A percentile compares a stretch with the other conserved stretches of the same genome.
These are phyloP conservation scores for Carex parvula DNA, from an alignment of 176 grass and related monocot genomes.

Conservation along the genomic window DNA sequence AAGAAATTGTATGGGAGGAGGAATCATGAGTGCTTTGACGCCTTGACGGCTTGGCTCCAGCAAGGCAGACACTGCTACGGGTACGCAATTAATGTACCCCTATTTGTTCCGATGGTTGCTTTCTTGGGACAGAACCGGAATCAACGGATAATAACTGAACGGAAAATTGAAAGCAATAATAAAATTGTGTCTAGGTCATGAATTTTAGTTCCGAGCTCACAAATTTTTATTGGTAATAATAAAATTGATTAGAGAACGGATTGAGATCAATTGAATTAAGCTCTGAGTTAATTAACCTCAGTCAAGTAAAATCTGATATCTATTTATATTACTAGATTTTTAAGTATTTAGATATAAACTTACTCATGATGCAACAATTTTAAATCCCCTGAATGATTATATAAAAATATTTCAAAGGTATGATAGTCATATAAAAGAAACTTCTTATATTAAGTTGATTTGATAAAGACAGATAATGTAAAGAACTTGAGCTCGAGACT, in stretches of 20 bases:
- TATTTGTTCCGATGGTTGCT: background rate
- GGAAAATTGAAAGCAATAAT: background rate
- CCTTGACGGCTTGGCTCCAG: constrained; percentile 22
- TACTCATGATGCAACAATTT: too few relatives aligned
- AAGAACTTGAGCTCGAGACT: too few relatives aligned
- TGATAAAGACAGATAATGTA: background rate
- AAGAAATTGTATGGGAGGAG: constrained; percentile 6
- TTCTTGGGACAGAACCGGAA: background rate
- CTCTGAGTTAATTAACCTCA: too few relatives aligned
- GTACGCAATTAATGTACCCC: background rate
- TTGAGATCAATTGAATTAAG: too few relatives aligned
- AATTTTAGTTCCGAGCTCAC: too few relatives aligned
- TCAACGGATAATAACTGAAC: background rate
- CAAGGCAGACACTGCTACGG: background rate
- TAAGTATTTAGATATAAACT: too few relatives aligned
- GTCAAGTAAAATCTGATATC: too few relatives aligned
- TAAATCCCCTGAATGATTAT: background rate
- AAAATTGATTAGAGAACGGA: too few relatives aligned
- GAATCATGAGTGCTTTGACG: constrained; percentile 20
- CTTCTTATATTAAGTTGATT: background rate
- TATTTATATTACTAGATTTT: too few relatives aligned
- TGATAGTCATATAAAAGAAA: background rate
- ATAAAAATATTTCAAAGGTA: background rate
- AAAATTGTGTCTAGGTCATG: too few relatives aligned
- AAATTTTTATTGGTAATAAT: too few relatives aligned